Evolutionary conservation across 768 basidiomycete genomes (phyloP), one percentile per base, ranked within the genome.

Genomic region (Leucocoprinus birnbaumii): DNA sequence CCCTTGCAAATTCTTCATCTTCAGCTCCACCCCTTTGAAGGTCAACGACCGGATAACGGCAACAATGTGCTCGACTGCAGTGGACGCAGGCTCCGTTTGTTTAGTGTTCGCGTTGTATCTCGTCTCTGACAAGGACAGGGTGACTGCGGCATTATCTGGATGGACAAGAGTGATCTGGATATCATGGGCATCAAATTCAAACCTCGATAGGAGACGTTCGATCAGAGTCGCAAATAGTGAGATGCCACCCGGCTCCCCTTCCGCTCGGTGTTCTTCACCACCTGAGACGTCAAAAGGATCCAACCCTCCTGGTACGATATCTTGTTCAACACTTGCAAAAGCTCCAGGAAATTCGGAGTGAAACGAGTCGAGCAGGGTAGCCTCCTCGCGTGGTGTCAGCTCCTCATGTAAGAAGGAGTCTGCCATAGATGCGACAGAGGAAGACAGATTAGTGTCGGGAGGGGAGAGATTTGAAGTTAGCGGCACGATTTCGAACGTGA

Each of bases 351-450:
- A 78, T 75, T 59, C 79, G 67, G 61, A 59, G 51, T 81, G 82
- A 45, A 94, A 69, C 1, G 91, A 91, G 56, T 85, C 78, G 62
- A 84, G 80, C 19, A 95, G 75, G 27, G 80, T 73, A 6, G 80
- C 83, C 61, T 86, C 89, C 64, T 96, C 92, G 58, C 75, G 74
- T 6, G 80, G 74, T 21, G 84, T 78, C 48, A 97, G 73, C 63
- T 94, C 91, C 59, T 91, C 80, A 45, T 94, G 88, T 22, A 96
- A 75, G 70, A 98, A 98, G 3, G 87, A 84, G 61, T 92, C 87
- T 1, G 94, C 91, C 13, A 88, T 82, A n/a, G 86, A 86, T 24
- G 80, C 80, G n/a, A 93, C 86, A 13, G 94, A 94, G 44, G 86
- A 82, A 3, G 90, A 74, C 13, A 95, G 77, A 64, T 86, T 80